Evolutionary conservation across 225 moss, liverwort and hornwort species (phyloP), one percentile per base, ranked within the genome.

Genomic region (Pseudoscleropodium purum): DNA sequence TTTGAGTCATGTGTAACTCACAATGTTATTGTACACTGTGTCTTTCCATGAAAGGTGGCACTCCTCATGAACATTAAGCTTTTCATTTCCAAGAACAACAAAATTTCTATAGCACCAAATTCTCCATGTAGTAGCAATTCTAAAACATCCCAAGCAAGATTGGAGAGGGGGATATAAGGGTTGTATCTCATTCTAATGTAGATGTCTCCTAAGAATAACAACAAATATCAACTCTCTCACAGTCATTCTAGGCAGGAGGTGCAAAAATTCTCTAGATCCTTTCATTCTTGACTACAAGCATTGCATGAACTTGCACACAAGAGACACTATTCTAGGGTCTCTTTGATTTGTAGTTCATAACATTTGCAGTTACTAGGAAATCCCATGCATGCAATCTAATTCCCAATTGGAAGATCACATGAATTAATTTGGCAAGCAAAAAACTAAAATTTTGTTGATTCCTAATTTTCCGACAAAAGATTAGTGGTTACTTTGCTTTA

Each of bases 11-110:
- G 3, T 13, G 11, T 20, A 76, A 8, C 0, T 51, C 2, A 20
- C 0, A 0, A 13, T 33, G 5, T 9, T 4, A 33, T 1, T 1
- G 1, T 33, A 36, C 2, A 78, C 0, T 54, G 1, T 15, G 4
- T 51, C 8, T 51, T 7, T 75, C 0, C 2, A 9, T 34, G 6
- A 1, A 52, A 23, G 9, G 13, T 23, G 14, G 3, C 9, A 23
- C 1, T 23, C 14, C 5, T 37, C 1, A 36, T 25, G 37, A 15
- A 24, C 10, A 34, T 2, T 29, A 43, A 17, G 27, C 10, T 74
- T 45, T 45, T 47, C 0, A 2, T 2, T 18, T 47, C 18, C 30
- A 17, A 11, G 47, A 47, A 54, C 23, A 77, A 2, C 0, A 24
- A 0, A 15, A 15, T 54, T 54, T 6, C 5, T 77, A 36, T 5